Conservation (phyloP, 2,329 filamentous ascomycete species). For the Paraconiothyrium brasiliense region DNA sequence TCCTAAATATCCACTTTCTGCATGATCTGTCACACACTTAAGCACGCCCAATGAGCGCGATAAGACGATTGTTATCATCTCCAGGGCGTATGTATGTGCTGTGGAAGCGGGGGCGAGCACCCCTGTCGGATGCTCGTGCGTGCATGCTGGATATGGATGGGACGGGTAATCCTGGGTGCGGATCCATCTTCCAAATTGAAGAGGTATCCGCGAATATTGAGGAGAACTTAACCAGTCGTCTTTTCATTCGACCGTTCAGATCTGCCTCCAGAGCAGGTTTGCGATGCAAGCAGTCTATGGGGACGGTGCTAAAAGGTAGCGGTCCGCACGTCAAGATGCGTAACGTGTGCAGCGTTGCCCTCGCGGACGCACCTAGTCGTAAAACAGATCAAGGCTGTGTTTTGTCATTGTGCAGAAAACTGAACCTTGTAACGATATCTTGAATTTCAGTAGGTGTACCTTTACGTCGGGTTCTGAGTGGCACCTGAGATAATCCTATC, state of each 20-base stretch:
- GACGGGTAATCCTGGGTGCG: constrained; percentile 17
- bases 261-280: neutral
- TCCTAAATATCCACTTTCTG: constrained; percentile 15
- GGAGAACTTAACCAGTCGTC: neutral
- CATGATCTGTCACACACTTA: constrained; percentile 19
- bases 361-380: too few species aligned
- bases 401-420: neutral
- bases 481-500: neutral
- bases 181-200: constrained; percentile 21
- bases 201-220: constrained; percentile 16
- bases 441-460: too few species aligned
- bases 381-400: neutral
- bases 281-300: too few species aligned
- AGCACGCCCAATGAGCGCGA: constrained; percentile 15
- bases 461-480: neutral
- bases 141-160: constrained; percentile 10
- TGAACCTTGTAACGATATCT: too few species aligned
- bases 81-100: constrained; percentile 11
- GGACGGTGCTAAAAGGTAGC: too few species aligned
- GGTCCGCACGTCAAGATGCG: too few species aligned
- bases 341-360: too few species aligned
- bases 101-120: constrained; percentile 21
- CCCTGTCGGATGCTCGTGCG: constrained; percentile 19
- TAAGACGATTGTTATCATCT: constrained; percentile 21
- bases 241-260: neutral